A percentile compares a stretch with the other conserved stretches of the same genome.
phyloP scores from a whole-genome alignment of 2,329 filamentous ascomycete genomes.

The Phyllosticta ampelicida region DNA sequence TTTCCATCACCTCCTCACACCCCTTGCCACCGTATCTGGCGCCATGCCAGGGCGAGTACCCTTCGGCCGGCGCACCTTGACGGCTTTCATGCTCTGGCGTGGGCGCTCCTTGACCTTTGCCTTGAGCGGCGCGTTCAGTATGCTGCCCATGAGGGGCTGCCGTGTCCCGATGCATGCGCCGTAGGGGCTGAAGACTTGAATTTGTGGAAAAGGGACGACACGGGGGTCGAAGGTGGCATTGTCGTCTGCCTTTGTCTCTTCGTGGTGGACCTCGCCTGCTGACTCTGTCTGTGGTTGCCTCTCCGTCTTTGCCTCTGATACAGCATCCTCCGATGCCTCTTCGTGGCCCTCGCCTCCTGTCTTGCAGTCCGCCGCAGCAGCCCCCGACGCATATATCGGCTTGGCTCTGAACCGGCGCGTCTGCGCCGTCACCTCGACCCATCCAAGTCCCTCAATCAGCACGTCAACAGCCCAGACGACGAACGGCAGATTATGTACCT shows the following conservation, averaged over 20 bases:
- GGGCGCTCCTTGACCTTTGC: conserved; percentile 47
- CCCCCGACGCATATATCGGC: conserved; percentile 1
- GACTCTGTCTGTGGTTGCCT: conserved; percentile 18
- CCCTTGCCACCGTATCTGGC: background rate
- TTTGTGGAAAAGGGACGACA: conserved; percentile 46
- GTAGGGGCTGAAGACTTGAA: conserved; percentile 78
- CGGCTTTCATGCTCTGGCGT: conserved; percentile 55
- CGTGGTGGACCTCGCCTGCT: conserved; percentile 8
- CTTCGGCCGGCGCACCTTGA: conserved; percentile 11
- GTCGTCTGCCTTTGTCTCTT: conserved; percentile 11
- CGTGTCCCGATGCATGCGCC: conserved; percentile 66
- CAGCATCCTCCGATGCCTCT: conserved; percentile 40
- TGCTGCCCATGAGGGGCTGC: conserved; percentile 60
- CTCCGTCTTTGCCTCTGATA: conserved; percentile 10
- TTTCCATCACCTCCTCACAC: background rate
- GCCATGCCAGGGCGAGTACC: background rate
- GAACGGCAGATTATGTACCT: conserved; percentile 64
- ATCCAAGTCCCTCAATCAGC: conserved; percentile 83
- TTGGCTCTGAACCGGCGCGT: conserved; percentile 42
- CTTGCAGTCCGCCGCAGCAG: background rate
- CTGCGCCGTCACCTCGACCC: conserved; percentile 81
- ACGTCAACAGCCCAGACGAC: conserved; percentile 72
- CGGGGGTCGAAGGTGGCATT: conserved; percentile 14
- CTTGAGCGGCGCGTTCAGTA: conserved; percentile 45
- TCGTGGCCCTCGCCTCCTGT: too few relatives aligned